Base-by-base conservation (phyloP, 2,329 filamentous ascomycete genomes). In the Monosporascus cannonballus region DNA sequence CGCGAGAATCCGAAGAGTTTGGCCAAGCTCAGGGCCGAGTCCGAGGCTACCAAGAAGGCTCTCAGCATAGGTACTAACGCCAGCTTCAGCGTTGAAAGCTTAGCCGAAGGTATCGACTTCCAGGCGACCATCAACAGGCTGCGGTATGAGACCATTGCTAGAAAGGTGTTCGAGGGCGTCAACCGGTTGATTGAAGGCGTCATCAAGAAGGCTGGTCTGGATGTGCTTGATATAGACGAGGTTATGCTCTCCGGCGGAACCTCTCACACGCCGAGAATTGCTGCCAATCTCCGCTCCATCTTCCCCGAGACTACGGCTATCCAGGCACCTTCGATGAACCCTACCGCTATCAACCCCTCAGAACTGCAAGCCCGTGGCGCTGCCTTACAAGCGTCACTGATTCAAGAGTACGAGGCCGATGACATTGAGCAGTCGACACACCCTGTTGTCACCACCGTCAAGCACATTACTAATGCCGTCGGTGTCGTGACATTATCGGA, bases 361-460 rank as follows among this genome's bases (percentile, higher is more conserved):
- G 93, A 97, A 76, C 81, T 96, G 52, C 79, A 87, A 64, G 88
- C 89, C 57, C 86, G 94, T 59, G 94, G 94, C 67, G 94, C 94
- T 56, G 93, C 94, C 34, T 90, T 99, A 64, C 94, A 99, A 75
- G 94, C 94, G 38, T 95, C 87, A 55, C 78, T 99, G 58, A 90
- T 99, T 70, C 86, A 92, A 71, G 93, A 96, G 72, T 99, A 96
- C 72, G 94, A 99, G 64, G 80, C 84, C 61, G 86, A 90, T 60
- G 93, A 97, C 68, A 95, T 99, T 62, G 89, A 95, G 69, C 92
- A 96, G 79, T 96, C 90, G 57, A 96, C 91, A 47, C 93, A 99
- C 77, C 87, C 94, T 50, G 90, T 91, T 68, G 91, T 99, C 59
- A 96, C 93, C 36, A 93, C 92, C 17, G 91, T 95, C 50, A 90